Conservation (phyloP, 164 flowering plant species). For the Tinospora cordifolia region DNA sequence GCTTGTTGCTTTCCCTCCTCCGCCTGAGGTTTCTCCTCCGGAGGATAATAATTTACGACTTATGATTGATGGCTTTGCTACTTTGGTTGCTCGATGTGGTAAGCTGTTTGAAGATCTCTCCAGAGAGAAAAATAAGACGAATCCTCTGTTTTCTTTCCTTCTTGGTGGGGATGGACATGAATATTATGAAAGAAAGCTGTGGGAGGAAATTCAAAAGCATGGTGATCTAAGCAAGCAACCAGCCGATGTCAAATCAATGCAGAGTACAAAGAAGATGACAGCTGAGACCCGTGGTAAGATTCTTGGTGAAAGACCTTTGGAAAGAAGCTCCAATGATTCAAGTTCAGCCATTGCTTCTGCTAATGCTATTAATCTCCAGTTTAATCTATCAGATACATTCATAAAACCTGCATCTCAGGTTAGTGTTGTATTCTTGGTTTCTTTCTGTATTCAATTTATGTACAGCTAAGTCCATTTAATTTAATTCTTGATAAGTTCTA, state of each 20-base stretch:
- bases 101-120: conserved; percentile 88
- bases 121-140: conserved; percentile 67
- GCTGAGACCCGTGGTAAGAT: conserved; percentile 84
- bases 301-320: conserved; percentile 79
- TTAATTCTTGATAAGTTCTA: background rate
- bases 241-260: conserved; percentile 31
- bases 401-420: conserved; percentile 61
- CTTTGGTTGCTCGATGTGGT: conserved; percentile 86
- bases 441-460: background rate
- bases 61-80: conserved; percentile 84
- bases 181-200: conserved; percentile 71
- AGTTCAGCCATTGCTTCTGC: conserved; percentile 32
- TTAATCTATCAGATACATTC: conserved; percentile 76
- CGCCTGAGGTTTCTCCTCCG: conserved; percentile 73
- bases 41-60: conserved; percentile 62
- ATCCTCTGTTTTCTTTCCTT: conserved; percentile 77
- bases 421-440: conserved; percentile 26
- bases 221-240: conserved; percentile 30
- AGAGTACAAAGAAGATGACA: conserved; percentile 51
- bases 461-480: background rate
- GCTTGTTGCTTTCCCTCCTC: conserved; percentile 37
- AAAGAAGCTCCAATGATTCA: conserved; percentile 50
- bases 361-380: conserved; percentile 39
- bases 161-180: conserved; percentile 71
- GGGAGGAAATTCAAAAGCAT: conserved; percentile 80